Evolutionary conservation across 768 basidiomycete species (phyloP).

Genomic region (Rhodotorula diobovata): DNA sequence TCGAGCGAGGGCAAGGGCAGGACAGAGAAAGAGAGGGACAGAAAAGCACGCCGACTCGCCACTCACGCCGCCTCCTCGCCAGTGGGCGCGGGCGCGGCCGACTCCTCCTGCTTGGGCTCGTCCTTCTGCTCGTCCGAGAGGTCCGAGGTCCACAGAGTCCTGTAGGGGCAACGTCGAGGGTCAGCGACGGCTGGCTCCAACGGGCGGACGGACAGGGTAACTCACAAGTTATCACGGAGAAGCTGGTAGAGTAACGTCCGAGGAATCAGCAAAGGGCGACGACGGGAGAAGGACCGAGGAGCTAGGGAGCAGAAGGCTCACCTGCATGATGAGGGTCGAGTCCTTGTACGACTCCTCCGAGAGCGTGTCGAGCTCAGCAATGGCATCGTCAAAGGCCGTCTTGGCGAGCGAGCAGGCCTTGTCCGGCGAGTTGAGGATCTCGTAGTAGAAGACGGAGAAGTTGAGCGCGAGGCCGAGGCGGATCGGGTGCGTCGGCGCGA

Average conservation of each 20-base stretch:
- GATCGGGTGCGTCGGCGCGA: constrained; percentile 91
- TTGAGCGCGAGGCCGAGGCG: constrained; percentile 97
- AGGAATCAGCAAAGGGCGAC: too few species aligned
- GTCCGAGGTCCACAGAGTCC: constrained; percentile 83
- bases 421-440: constrained; percentile 97
- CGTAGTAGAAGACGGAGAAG: constrained; percentile 99
- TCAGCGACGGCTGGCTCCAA: not conserved
- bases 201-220: not conserved
- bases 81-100: not conserved
- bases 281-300: too few species aligned
- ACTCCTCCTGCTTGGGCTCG: constrained; percentile 19
- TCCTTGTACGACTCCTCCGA: constrained; percentile 99
- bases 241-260: too few species aligned
- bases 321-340: constrained; percentile 81
- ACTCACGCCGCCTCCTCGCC: constrained; percentile 24
- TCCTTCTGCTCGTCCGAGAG: constrained; percentile 52
- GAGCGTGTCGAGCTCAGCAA: constrained; percentile 96
- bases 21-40: too few species aligned
- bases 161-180: not conserved
- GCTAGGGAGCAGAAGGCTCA: constrained; percentile 94
- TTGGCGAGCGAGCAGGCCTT: constrained; percentile 98
- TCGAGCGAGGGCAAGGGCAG: too few species aligned
- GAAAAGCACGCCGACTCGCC: too few species aligned
- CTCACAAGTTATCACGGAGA: not conserved
- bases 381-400: constrained; percentile 98